Base-by-base conservation (phyloP, 2,329 filamentous ascomycete species). In the Aspergillus phoenicis region DNA sequence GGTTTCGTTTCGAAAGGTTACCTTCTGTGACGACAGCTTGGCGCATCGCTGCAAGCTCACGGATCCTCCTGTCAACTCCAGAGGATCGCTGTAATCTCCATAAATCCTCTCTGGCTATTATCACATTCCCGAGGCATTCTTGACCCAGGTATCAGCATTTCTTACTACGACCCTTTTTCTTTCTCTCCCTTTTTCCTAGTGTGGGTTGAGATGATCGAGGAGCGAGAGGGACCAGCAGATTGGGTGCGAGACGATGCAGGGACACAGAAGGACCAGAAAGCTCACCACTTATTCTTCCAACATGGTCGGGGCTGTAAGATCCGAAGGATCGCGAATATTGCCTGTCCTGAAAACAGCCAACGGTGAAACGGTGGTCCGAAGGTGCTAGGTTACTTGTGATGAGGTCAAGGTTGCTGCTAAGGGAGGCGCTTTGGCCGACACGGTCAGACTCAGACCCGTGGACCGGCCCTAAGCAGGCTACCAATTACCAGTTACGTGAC, bases 341-440 rank as follows among this genome's bases (percentile, higher is more conserved):
- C 47, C 24, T 17, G 47, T 51, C 24, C 47, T 33, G 26, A 30
- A 51, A 64, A 58, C 52, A 54, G 45, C 57, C 59, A 61, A 60
- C 52, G 48, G 28, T 55, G 58, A 64, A 66, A 64, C 57, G 62
- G 59, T 64, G 62, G 59, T 48, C 55, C 58, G 56, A 57, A 57
- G 59, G 43, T 54, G 30, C 51, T 49, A 45, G 53, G 59, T 39
- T 52, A 26, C 47, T 45, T 30, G 54, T 59, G 17, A 49, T 49
- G 45, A 49, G 45, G 45, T 49, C 45, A 49, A 43, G 39, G n/a
- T 17, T n/a, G 39, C 39, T 17, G 39, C 39, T 17, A 22, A 10
- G 24, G 47, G 59, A 58, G 61, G 61, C 59, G 64, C 59, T 58
- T 57, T 54, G 59, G 55, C 62, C 59, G 58, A 62, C 48, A 58